These are phyloP conservation scores for Papiliotrema flavescens DNA, from an alignment of 1,284 basidiomycete genomes.

Conservation along the genomic window DNA sequence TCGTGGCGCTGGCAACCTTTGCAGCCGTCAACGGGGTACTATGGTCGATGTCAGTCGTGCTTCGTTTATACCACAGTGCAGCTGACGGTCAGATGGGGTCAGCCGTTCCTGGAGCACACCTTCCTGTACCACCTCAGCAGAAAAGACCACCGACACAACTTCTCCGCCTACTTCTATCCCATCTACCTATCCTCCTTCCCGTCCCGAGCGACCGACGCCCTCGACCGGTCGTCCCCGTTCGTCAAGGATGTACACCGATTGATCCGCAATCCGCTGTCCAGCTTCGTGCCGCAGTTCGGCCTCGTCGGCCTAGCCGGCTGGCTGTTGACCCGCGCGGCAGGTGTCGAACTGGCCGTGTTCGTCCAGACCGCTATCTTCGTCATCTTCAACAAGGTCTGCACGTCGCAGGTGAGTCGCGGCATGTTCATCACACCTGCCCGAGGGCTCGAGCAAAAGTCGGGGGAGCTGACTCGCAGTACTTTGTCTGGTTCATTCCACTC, in stretches of 20 bases:
- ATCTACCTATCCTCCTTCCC: conserved; percentile 65
- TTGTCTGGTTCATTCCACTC: conserved; percentile 93
- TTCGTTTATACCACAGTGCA: neutral
- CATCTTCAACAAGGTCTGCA: conserved; percentile 97
- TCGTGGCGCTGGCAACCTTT: conserved; percentile 68
- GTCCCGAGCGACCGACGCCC: conserved; percentile 45
- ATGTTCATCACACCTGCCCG: neutral
- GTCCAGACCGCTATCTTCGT: conserved; percentile 89
- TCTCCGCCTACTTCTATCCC: conserved; percentile 93
- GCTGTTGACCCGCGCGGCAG: conserved; percentile 41
- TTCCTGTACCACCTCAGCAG: conserved; percentile 90
- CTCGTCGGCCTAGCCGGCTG: conserved; percentile 38
- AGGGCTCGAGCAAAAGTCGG: conserved; percentile 20
- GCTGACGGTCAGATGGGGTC: conserved; percentile 69
- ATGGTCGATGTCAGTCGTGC: conserved; percentile 67
- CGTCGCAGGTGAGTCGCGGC: conserved; percentile 68
- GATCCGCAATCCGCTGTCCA: conserved; percentile 40
- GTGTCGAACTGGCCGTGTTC: conserved; percentile 71
- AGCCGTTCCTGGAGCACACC: conserved; percentile 85
- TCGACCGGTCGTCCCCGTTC: neutral
- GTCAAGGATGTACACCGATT: conserved; percentile 1
- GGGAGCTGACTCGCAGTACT: conserved; percentile 63
- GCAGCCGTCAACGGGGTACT: conserved; percentile 61
- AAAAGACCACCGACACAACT: conserved; percentile 95
- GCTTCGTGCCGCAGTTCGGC: conserved; percentile 51